Base-by-base conservation (phyloP, 2,329 filamentous ascomycete species). In the Botrytis hyacinthi region DNA sequence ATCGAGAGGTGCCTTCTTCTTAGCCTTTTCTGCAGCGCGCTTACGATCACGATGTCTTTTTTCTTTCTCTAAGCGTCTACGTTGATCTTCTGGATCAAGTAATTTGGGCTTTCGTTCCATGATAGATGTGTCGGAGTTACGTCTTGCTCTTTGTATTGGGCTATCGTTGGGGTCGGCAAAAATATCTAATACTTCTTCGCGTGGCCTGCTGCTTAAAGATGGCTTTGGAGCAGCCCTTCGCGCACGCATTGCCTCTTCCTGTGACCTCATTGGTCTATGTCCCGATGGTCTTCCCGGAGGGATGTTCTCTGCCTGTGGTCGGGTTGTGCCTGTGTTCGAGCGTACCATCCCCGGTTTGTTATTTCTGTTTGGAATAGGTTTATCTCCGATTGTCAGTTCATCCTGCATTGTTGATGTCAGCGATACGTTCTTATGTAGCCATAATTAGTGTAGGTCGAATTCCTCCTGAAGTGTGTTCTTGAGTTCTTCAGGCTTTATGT, bases 51-150 rank as follows among this genome's bases (percentile, higher is more conserved):
- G 78, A 70, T 85, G 84, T 76, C 85, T 83, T 66, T 85, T 84
- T 72, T 89, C 87, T 65, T 85, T 84, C 73, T 89, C 87, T 62
- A 87, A 86, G 35, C 89, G 87, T 77, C 88, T 90, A 79, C 83
- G 87, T 82, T 87, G 85, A 78, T 89, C 87, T 37, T 91, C 87
- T 61, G 88, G 88, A 67, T 79, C 76, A 73, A 90, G 83, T 8
- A 87, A 86, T 80, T 87, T 89, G 16, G 66, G 29, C 32, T 72
- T 72, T 78, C 89, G 83, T 70, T 85, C 83, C 29, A 89, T 90
- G 79, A 91, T 84, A 0, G 93, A 95, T 0, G 92, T 93, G 73
- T 95, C 93, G 4, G 93, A 95, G 81, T 95, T 94, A 78, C 93
- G 89, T 78, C 92, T 89, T 29, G 87, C 86, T 32, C 90, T 87